Evolutionary conservation across 2,329 filamentous ascomycete genomes (phyloP).

Genomic region (Stemphylium vesicarium): DNA sequence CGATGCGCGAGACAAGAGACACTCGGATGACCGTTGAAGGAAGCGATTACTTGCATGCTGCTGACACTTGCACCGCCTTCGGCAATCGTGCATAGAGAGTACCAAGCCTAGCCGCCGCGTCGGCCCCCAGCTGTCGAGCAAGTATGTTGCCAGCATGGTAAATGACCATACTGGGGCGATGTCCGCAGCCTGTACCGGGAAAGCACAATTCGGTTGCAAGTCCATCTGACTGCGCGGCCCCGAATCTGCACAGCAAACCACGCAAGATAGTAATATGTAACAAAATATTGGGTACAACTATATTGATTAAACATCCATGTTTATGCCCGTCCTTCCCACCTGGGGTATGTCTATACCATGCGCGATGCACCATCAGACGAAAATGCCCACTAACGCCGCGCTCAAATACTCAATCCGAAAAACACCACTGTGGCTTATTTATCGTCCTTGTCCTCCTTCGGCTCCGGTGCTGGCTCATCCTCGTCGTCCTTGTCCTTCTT

Average conservation of each 20-base stretch:
- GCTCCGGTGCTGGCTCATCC: constrained; percentile 21
- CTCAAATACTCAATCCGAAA: constrained; percentile 6
- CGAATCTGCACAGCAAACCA: too few relatives aligned
- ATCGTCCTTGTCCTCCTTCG: constrained; percentile 2
- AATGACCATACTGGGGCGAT: constrained; percentile 1
- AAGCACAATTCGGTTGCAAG: too few relatives aligned
- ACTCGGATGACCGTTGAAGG: background rate
- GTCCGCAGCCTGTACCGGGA: background rate
- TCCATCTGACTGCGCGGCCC: too few relatives aligned
- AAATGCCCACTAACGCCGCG: constrained; percentile 11
- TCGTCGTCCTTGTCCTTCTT: constrained; percentile 48
- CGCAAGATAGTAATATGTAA: too few relatives aligned
- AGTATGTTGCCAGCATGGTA: background rate
- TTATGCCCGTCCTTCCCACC: background rate
- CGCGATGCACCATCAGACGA: background rate
- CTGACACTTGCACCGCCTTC: constrained; percentile 3
- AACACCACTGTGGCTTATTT: background rate
- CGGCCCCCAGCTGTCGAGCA: background rate
- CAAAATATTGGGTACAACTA: too few relatives aligned
- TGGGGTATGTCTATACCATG: constrained; percentile 5
- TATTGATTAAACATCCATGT: background rate
- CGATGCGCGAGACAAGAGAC: constrained; percentile 2
- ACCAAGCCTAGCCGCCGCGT: background rate
- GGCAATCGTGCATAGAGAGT: constrained; percentile 7
- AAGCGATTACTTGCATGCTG: constrained; percentile 8